phyloP scores from a whole-genome alignment of 1,139 yeast genomes.

The Williopsis jadinii region DNA sequence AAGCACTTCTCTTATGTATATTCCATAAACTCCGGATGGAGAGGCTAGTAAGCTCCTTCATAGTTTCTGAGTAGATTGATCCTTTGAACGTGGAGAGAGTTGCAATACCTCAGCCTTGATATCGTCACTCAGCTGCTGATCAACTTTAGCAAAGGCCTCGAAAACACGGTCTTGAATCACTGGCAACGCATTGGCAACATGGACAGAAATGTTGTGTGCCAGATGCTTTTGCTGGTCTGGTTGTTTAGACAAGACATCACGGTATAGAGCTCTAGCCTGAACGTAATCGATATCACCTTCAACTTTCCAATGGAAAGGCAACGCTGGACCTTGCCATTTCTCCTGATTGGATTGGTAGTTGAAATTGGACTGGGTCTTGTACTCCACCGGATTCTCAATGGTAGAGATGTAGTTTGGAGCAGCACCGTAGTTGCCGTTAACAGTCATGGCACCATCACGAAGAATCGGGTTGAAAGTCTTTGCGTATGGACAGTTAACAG shows the following conservation, averaged over 20 bases:
- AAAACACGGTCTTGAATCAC: constrained; percentile 75
- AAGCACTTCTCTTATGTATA: too few relatives aligned
- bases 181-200: constrained; percentile 62
- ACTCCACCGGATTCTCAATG: constrained; percentile 34
- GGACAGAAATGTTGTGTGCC: constrained; percentile 79
- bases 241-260: constrained; percentile 60
- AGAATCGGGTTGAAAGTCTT: constrained; percentile 54
- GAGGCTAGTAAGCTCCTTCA: neutral
- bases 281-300: constrained; percentile 59
- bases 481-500: constrained; percentile 57
- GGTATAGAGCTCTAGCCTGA: constrained; percentile 63
- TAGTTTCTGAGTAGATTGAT: constrained; percentile 16
- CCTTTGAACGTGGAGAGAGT: constrained; percentile 35
- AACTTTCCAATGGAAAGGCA: constrained; percentile 82
- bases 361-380: constrained; percentile 36
- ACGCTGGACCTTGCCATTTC: constrained; percentile 82
- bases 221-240: constrained; percentile 77
- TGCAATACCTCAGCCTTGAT: constrained; percentile 59
- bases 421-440: constrained; percentile 79
- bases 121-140: constrained; percentile 52
- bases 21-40: too few relatives aligned
- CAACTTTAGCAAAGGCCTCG: constrained; percentile 70
- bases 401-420: constrained; percentile 75
- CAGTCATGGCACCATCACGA: constrained; percentile 85
- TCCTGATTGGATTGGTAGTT: constrained; percentile 60